Conservation (phyloP, 768 basidiomycete species). For the Nidula microcarpa region DNA sequence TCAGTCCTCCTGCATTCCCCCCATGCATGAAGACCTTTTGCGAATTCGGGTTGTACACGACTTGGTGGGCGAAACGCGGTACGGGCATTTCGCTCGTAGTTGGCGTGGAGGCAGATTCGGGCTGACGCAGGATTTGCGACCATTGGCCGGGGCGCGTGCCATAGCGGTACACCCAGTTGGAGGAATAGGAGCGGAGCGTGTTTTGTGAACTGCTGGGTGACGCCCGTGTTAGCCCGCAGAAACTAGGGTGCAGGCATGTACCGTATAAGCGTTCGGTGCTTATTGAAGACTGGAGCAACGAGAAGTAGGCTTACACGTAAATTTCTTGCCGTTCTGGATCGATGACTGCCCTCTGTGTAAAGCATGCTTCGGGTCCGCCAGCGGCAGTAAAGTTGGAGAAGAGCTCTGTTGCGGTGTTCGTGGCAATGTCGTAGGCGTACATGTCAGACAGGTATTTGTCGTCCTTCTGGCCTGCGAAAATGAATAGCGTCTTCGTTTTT, state of each 20-base stretch:
- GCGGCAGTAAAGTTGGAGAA: conserved; percentile 57
- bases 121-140: conserved; percentile 51
- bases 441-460: conserved; percentile 71
- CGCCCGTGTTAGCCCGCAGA: conserved; percentile 56
- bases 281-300: not conserved
- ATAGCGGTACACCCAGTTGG: conserved; percentile 72
- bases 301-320: conserved; percentile 57
- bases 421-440: conserved; percentile 66
- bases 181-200: conserved; percentile 43
- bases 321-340: conserved; percentile 63
- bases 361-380: conserved; percentile 70
- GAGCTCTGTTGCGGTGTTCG: conserved; percentile 54
- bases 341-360: conserved; percentile 72
- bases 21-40: conserved; percentile 69
- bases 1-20: conserved; percentile 58
- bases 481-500: conserved; percentile 51
- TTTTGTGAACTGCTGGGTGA: conserved; percentile 29
- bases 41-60: conserved; percentile 62
- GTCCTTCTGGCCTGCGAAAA: conserved; percentile 73
- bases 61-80: conserved; percentile 76
- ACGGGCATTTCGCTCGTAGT: conserved; percentile 36
- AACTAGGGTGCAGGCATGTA: conserved; percentile 29
- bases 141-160: conserved; percentile 57
- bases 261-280: too few species aligned
- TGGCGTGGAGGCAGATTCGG: conserved; percentile 7